Conservation (phyloP, 257 asterid genomes). For the Salvia miltiorrhiza region DNA sequence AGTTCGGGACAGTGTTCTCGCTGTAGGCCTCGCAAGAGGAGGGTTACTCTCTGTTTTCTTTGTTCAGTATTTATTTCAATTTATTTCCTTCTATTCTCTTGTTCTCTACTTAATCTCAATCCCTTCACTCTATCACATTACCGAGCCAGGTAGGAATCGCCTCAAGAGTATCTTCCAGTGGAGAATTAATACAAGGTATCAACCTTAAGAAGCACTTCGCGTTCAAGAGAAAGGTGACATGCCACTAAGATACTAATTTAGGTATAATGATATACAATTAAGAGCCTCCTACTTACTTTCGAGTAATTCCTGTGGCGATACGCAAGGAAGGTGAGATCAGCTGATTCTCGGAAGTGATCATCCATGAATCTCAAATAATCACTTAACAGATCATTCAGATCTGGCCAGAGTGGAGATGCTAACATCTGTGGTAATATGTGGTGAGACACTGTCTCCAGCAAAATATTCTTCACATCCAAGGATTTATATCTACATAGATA, state of each 20-base stretch:
- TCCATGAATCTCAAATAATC: constrained; percentile 89
- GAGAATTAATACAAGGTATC: too few species aligned
- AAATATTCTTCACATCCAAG: constrained; percentile 92
- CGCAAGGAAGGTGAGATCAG: constrained; percentile 93
- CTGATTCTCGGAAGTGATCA: constrained; percentile 91
- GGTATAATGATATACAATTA: neutral
- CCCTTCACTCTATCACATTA: too few species aligned
- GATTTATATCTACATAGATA: constrained; percentile 67
- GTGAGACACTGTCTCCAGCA: constrained; percentile 86
- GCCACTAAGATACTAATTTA: neutral
- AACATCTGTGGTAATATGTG: constrained; percentile 94
- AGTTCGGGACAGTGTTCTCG: too few species aligned
- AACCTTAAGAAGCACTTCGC: too few species aligned
- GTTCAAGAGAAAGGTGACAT: constrained; percentile 4
- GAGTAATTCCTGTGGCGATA: constrained; percentile 95
- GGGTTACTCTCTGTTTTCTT: too few species aligned
- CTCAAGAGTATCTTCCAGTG: too few species aligned
- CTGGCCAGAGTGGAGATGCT: constrained; percentile 83
- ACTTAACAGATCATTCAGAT: constrained; percentile 51
- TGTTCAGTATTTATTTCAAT: too few species aligned
- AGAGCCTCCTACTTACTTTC: constrained; percentile 50
- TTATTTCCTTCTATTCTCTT: too few species aligned
- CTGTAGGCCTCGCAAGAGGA: too few species aligned
- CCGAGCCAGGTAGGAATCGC: too few species aligned
- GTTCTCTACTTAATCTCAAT: too few species aligned